Evolutionary conservation across 495 filamentous ascomycete genomes (phyloP).

Genomic region (Polyplosphaeria fusca): DNA sequence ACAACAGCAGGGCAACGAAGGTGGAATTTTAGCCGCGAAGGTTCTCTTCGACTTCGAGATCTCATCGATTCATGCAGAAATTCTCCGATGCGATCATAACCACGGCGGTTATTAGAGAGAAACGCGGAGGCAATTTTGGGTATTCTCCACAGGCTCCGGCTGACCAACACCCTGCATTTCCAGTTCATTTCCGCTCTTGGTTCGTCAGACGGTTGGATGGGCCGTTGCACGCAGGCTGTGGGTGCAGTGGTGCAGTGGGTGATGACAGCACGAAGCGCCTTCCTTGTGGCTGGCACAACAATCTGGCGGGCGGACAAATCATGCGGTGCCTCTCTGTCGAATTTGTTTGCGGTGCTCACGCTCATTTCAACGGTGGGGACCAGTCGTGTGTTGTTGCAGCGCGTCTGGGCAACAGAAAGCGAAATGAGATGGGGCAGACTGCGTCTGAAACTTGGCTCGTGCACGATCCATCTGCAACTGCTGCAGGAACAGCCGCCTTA

Average conservation of each 20-base stretch:
- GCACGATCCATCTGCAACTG: conserved; percentile 3
- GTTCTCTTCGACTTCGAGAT: neutral
- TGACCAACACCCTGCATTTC: conserved; percentile 19
- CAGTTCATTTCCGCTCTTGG: conserved; percentile 20
- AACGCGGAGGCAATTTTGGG: conserved; percentile 19
- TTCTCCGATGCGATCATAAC: conserved; percentile 6
- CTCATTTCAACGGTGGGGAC: conserved; percentile 17
- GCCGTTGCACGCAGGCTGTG: no score
- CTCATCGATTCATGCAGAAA: conserved; percentile 8
- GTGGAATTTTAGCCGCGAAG: conserved; percentile 5
- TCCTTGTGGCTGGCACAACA: neutral
- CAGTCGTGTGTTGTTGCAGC: conserved; percentile 17
- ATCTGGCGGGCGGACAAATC: conserved; percentile 14
- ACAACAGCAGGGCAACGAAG: neutral
- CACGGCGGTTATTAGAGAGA: conserved; percentile 6
- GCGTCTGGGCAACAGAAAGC: conserved; percentile 12
- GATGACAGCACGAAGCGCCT: no score
- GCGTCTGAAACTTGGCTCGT: conserved; percentile 28
- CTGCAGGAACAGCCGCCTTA: conserved; percentile 26
- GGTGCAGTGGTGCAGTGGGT: no score
- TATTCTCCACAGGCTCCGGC: conserved; percentile 15
- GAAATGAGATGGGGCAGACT: conserved; percentile 27
- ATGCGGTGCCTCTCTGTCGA: conserved; percentile 3
- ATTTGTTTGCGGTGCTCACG: conserved; percentile 16
- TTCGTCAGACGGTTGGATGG: neutral